Conservation (phyloP, 805 yeast species). For the Ogataea naganishii region DNA sequence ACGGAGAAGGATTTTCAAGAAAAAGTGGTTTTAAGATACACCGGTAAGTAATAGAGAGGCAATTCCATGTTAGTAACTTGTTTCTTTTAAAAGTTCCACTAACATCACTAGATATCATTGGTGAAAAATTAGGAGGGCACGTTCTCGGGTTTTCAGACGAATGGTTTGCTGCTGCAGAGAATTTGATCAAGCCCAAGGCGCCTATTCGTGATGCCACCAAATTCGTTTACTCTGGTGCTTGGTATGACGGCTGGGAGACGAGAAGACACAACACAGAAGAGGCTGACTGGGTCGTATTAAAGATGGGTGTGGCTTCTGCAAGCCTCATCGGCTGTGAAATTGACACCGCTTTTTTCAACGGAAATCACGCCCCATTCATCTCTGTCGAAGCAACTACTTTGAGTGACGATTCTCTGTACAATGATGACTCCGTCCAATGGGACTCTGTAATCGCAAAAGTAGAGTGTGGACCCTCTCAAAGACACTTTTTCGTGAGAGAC, state of each 20-base stretch:
- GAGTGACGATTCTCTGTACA: slow-evolving; percentile 25
- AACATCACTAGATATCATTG: slow-evolving; percentile 56
- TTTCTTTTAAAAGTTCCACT: background rate
- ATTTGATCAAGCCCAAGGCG: slow-evolving; percentile 70
- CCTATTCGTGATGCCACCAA: slow-evolving; percentile 78
- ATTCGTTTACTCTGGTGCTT: slow-evolving; percentile 82
- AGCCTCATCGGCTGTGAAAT: slow-evolving; percentile 74
- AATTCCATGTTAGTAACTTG: slow-evolving; percentile 9
- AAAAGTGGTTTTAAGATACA: slow-evolving; percentile 40
- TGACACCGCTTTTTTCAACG: slow-evolving; percentile 90
- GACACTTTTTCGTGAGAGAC: slow-evolving; percentile 69
- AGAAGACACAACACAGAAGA: slow-evolving; percentile 82
- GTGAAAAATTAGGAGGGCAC: slow-evolving; percentile 75
- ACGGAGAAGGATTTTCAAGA: slow-evolving; percentile 33
- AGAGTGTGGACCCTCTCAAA: slow-evolving; percentile 86
- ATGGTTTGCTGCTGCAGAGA: slow-evolving; percentile 92
- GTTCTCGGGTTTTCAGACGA: slow-evolving; percentile 71
- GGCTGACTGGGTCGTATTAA: slow-evolving; percentile 81
- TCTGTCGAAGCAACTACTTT: slow-evolving; percentile 65
- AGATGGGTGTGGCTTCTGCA: slow-evolving; percentile 80
- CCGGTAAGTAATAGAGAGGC: slow-evolving; percentile 25
- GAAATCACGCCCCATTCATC: slow-evolving; percentile 89
- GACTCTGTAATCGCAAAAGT: slow-evolving; percentile 54
- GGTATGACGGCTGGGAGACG: slow-evolving; percentile 99
- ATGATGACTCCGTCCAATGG: slow-evolving; percentile 43